A percentile compares a stretch with the other conserved stretches of the same genome.
Evolutionary conservation across 768 basidiomycete species (phyloP).

Genomic region (Panus rudis): DNA sequence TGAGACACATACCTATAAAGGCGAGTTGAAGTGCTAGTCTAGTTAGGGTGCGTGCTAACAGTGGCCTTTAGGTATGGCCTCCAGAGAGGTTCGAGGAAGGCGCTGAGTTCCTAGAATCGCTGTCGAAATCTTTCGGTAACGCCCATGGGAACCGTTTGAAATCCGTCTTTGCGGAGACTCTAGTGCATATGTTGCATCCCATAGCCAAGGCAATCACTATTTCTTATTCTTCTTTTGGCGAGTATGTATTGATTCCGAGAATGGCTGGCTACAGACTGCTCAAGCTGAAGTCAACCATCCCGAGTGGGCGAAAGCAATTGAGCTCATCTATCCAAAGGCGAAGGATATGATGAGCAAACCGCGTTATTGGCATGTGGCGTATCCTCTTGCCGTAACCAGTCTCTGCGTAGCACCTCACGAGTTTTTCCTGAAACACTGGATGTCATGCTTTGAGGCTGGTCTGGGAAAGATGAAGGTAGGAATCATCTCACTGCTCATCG

Average conservation of each 20-base stretch:
- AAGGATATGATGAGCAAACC: conserved; percentile 83
- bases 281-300: conserved; percentile 96
- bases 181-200: conserved; percentile 73
- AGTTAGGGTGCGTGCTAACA: neutral
- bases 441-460: conserved; percentile 61
- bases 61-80: conserved; percentile 71
- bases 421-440: conserved; percentile 81
- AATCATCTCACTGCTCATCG: conserved; percentile 1
- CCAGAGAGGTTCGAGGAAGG: conserved; percentile 90
- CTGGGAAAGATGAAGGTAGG: conserved; percentile 75
- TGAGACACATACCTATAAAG: conserved; percentile 80
- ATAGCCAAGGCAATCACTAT: conserved; percentile 72
- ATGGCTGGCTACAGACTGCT: conserved; percentile 55
- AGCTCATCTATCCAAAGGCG: conserved; percentile 75
- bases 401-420: conserved; percentile 85
- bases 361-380: conserved; percentile 84
- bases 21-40: conserved; percentile 26
- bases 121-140: conserved; percentile 78
- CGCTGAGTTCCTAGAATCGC: conserved; percentile 80
- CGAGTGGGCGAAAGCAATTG: conserved; percentile 88
- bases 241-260: neutral
- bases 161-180: conserved; percentile 75
- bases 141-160: conserved; percentile 82
- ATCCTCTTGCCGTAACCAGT: conserved; percentile 75
- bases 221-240: neutral